phyloP scores from a whole-genome alignment of 129 eudicot genomes.

The Flaveria brownii region DNA sequence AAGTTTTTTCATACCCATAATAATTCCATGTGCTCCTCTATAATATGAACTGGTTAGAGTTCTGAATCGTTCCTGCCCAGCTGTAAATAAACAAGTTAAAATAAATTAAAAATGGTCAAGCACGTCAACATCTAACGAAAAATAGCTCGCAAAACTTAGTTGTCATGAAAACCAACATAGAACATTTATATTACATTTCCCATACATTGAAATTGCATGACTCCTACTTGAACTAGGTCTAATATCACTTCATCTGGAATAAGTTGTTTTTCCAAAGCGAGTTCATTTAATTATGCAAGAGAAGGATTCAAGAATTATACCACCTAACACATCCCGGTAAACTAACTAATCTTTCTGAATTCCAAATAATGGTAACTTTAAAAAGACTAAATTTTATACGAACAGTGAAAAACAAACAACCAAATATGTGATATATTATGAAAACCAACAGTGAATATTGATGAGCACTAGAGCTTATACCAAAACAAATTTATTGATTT shows the following conservation, averaged over 20 bases:
- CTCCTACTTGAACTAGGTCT: background rate
- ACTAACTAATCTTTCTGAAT: background rate
- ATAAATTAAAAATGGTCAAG: background rate
- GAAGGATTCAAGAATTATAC: background rate
- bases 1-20: slow-evolving; percentile 69
- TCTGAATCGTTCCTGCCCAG: slow-evolving; percentile 97
- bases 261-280: background rate
- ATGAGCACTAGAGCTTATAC: slow-evolving; percentile 7
- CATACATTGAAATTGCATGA: background rate
- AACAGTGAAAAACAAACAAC: background rate
- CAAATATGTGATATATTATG: background rate
- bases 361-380: background rate
- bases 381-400: background rate
- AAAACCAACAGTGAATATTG: background rate
- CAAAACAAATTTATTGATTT: slow-evolving; percentile 8
- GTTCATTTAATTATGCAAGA: background rate
- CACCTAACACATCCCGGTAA: background rate
- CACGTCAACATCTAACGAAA: background rate
- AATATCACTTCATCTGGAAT: slow-evolving; percentile 4
- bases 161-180: background rate
- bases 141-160: slow-evolving; percentile 3
- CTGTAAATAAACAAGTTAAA: slow-evolving; percentile 43
- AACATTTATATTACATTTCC: slow-evolving; percentile 2
- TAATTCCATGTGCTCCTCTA: slow-evolving; percentile 95
- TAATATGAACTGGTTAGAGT: slow-evolving; percentile 93